Evolutionary conservation across 2,329 filamentous ascomycete genomes (phyloP), one percentile per base, ranked within the genome.

Genomic region (Beauveria sp.): DNA sequence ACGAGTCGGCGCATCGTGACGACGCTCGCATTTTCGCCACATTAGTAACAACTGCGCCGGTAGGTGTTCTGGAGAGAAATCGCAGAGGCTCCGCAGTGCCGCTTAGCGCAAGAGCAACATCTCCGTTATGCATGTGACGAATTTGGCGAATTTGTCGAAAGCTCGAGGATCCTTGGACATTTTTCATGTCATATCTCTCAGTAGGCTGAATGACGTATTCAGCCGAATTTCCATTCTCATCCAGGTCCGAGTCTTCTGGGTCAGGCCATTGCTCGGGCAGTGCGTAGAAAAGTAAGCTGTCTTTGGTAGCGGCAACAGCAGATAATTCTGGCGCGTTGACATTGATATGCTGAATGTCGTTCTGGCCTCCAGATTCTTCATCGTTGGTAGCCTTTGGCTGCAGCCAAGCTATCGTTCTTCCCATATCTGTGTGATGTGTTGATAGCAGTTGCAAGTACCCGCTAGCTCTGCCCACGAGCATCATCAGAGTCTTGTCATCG

Each of bases 381-480:
- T 61, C 34, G 3, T 43, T 9, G 16, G 47, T 56, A 8, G 46
- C 8, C 26, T 52, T 46, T 20, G 60, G 60, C 20, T 61, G 54
- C 58, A 55, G 66, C 66, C 63, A 66, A 46, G 46, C 62, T 70
- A 66, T 59, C 40, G 66, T 72, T 64, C 60, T 69, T 52, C 24
- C 59, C 47, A 62, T 68, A 42, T 53, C 73, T 10, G 66, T 65
- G 1, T 69, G 65, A 16, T 70, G 70, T 14, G 72, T 72, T 3
- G 76, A 76, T 5, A 78, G 55, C 5, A 80, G 66, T 14, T 73
- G 69, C 7, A 81, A 63, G 20, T 75, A 67, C 2, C 78, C 78
- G 63, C 74, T 78, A 2, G 78, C 74, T 43, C 78, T 71, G 8
- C 77, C 78, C 0, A 74, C 72, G 1, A 80, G 61, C 1, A 78